Evolutionary conservation across 2,329 filamentous ascomycete genomes (phyloP), one percentile per base, ranked within the genome.

Genomic region (Aspergillus sp.): DNA sequence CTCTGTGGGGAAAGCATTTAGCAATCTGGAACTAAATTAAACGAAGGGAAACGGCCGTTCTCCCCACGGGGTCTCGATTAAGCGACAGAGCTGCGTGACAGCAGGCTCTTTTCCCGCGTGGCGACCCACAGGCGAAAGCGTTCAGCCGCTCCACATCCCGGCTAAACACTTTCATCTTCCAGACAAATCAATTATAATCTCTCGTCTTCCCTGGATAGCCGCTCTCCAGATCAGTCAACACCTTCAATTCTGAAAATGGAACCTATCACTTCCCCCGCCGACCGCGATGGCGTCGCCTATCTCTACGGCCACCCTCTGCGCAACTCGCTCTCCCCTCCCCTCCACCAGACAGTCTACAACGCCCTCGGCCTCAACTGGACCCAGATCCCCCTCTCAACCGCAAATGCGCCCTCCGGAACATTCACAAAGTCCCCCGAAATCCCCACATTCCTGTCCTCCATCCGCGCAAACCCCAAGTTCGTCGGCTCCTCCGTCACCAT

Each of bases 401-500:
- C 71, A 24, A 59, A 58, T 31, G 69, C 49, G 59, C 61, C 43
- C 15, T n/a, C n/a, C 3, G 24, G 19, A 8, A 69, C 70, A 17
- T 74, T 71, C 65, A 74, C 72, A 2, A 60, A 55, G 19, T 75
- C 72, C 3, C 73, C 72, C 2, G 64, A 71, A 3, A 73, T 78
- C 46, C 58, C 67, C 19, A 70, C 64, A 31, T 76, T 72, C 61
- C 61, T 77, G 6, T 62, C 63, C 40, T 68, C 70, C 23, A 71
- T 76, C 62, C 68, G 69, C 40, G 58, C 67, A 41, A 74, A 77
- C 57, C 69, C 72, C 40, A 76, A 76, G 55, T 75, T 76, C 54
- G 70, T 77, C 84, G 87, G 88, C 55, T 85, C 87, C 21, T 86
- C 88, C 3, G 86, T 93, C 39, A 93, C 90, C 19, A 95, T 93